Conservation (phyloP, 495 filamentous ascomycete genomes). For the Hyaloscypha bicolor region DNA sequence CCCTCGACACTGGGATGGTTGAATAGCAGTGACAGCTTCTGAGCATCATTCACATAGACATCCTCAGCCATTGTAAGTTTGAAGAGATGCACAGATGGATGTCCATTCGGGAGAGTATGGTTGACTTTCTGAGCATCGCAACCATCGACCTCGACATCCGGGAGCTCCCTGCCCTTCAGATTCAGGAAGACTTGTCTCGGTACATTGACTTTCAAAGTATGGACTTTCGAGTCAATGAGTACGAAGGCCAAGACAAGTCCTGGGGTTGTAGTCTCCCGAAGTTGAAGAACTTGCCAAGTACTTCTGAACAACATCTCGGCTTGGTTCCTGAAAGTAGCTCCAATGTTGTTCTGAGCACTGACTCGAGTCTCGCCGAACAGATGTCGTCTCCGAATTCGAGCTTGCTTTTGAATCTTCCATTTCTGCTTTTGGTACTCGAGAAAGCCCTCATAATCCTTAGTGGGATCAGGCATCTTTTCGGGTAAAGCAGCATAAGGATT, state of each 20-base stretch:
- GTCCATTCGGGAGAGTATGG: constrained; percentile 91
- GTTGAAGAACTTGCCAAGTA: constrained; percentile 93
- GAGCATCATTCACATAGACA: constrained; percentile 76
- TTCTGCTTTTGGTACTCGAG: constrained; percentile 97
- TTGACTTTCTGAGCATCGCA: constrained; percentile 89
- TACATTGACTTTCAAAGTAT: constrained; percentile 85
- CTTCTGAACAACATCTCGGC: constrained; percentile 85
- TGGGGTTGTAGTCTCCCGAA: constrained; percentile 75
- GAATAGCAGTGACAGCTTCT: constrained; percentile 80
- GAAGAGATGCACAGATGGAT: constrained; percentile 91
- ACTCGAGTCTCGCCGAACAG: constrained; percentile 84
- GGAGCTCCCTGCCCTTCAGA: constrained; percentile 80
- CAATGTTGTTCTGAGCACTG: constrained; percentile 72
- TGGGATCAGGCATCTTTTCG: constrained; percentile 80
- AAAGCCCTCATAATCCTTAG: constrained; percentile 86
- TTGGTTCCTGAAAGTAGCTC: constrained; percentile 86
- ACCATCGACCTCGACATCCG: constrained; percentile 84
- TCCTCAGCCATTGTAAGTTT: constrained; percentile 89
- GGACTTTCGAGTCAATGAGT: constrained; percentile 89
- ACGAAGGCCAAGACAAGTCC: constrained; percentile 89
- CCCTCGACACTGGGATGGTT: constrained; percentile 95
- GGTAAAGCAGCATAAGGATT: constrained; percentile 88
- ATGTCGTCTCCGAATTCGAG: constrained; percentile 82
- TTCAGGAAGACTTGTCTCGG: constrained; percentile 90
- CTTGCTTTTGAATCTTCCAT: constrained; percentile 97